Conservation (phyloP, 257 asterid species). For the Galeopsis tetrahit region DNA sequence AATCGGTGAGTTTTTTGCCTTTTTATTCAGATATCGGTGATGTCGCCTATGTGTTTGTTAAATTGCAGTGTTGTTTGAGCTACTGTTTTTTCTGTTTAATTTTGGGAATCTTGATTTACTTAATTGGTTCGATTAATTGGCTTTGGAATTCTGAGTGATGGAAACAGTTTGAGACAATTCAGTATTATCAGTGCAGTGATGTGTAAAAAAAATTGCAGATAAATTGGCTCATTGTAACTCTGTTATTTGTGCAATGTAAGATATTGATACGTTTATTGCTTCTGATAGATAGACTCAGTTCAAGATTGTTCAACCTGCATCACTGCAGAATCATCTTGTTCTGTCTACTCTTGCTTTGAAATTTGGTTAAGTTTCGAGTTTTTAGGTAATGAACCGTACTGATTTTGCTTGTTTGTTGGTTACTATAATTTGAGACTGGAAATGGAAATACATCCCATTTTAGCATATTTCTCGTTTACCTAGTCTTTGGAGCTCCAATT, state of each 20-base stretch:
- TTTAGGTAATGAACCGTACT: background rate
- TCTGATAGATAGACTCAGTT: background rate
- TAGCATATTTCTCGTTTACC: background rate
- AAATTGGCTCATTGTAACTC: background rate
- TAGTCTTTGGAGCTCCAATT: background rate
- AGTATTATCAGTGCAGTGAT: background rate
- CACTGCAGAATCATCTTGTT: background rate
- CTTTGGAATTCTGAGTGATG: background rate
- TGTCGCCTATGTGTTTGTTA: background rate
- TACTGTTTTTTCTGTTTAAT: background rate
- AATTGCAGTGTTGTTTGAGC: background rate
- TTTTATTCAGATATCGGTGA: background rate
- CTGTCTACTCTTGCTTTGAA: background rate
- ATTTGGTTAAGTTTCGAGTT: background rate
- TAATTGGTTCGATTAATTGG: background rate
- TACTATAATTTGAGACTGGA: background rate
- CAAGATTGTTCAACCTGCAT: background rate
- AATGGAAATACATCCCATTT: background rate
- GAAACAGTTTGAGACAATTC: background rate
- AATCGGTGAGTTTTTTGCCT: constrained; percentile 57
- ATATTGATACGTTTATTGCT: background rate
- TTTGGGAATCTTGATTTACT: background rate
- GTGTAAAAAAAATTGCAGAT: background rate
- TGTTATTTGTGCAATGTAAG: background rate
- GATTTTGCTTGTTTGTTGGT: background rate